phyloP scores from a whole-genome alignment of 208 protist genomes.

The Leishmania amazonensis region DNA sequence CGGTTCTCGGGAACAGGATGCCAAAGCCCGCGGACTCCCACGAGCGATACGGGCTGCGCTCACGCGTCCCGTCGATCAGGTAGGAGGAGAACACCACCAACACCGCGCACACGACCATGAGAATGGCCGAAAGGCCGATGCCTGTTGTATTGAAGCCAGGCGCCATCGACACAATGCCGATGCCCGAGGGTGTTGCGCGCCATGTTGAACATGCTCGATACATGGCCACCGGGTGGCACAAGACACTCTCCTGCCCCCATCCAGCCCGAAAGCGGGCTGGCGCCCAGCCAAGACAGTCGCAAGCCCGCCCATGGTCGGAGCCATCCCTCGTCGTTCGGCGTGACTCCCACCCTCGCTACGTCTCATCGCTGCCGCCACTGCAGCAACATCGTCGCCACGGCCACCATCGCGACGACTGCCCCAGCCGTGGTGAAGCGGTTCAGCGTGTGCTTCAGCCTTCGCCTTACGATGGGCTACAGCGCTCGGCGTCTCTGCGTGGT shows the following conservation, averaged over 20 bases:
- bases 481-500: not conserved
- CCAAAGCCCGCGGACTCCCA: conserved; percentile 57
- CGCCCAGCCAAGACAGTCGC: conserved; percentile 2
- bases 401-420: not conserved
- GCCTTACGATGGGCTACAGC: not conserved
- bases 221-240: conserved; percentile 53
- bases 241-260: conserved; percentile 13
- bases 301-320: not conserved
- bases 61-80: conserved; percentile 57
- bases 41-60: conserved; percentile 45
- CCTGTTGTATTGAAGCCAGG: conserved; percentile 61
- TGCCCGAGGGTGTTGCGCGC: conserved; percentile 57
- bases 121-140: conserved; percentile 41
- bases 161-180: conserved; percentile 62
- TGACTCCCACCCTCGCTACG: not conserved
- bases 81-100: conserved; percentile 67
- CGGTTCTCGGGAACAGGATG: conserved; percentile 61
- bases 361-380: not conserved
- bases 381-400: not conserved
- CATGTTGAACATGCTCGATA: conserved; percentile 67
- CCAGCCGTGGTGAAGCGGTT: not conserved
- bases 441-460: not conserved
- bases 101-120: conserved; percentile 55
- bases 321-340: not conserved
- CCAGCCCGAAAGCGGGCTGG: not conserved